Percentiles rank a stretch among this genome's conserved stretches.
phyloP scores from a whole-genome alignment of 2,329 filamentous ascomycete genomes.

The Hypocreales sp. region DNA sequence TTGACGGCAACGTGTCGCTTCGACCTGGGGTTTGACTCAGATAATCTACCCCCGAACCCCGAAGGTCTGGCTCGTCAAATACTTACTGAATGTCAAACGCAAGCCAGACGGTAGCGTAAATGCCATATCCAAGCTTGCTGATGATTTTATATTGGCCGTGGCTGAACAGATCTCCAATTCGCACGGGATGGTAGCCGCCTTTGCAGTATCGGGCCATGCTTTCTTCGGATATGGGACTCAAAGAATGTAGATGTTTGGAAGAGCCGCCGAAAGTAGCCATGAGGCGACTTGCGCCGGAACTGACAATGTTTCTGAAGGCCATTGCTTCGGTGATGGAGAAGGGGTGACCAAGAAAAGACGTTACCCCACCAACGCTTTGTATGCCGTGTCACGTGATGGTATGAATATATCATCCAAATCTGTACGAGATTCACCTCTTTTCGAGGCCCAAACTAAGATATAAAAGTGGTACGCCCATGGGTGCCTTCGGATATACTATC shows the following conservation, averaged over 20 bases:
- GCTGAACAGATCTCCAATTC: conserved; percentile 9
- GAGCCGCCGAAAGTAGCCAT: neutral
- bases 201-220: conserved; percentile 6
- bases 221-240: conserved; percentile 3
- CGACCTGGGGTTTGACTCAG: neutral
- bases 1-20: conserved; percentile 13
- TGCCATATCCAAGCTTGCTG: conserved; percentile 11
- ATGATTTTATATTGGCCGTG: conserved; percentile 7
- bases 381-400: too few relatives aligned
- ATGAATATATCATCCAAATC: too few relatives aligned
- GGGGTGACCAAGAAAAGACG: too few relatives aligned
- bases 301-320: neutral
- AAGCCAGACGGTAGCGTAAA: conserved; percentile 11
- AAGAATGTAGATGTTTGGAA: neutral
- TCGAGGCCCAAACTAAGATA: too few relatives aligned
- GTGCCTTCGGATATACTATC: too few relatives aligned
- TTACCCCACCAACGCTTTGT: too few relatives aligned
- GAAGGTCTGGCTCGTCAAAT: neutral
- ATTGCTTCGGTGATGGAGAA: too few relatives aligned
- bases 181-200: conserved; percentile 9
- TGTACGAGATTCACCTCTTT: too few relatives aligned
- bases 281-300: neutral
- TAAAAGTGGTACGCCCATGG: too few relatives aligned
- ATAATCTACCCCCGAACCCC: neutral
- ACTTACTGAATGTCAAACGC: conserved; percentile 6